Evolutionary conservation across 805 yeast species (phyloP).

Genomic region (Lipomyces orientalis): DNA sequence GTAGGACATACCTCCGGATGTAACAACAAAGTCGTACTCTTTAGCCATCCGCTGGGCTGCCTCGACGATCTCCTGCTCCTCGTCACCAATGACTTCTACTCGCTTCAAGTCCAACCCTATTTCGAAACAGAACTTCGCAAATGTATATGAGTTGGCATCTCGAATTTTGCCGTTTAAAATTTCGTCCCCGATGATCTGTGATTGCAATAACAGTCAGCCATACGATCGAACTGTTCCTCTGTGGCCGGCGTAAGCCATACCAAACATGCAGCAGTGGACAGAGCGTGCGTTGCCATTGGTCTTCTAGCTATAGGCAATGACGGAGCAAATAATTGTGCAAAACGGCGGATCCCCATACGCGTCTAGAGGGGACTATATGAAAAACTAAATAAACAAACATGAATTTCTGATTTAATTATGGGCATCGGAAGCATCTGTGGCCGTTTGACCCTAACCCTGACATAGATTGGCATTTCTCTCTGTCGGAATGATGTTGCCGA

Average conservation of each 20-base stretch:
- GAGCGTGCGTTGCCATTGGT: conserved; percentile 39
- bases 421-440: no score
- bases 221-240: neutral
- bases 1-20: conserved; percentile 59
- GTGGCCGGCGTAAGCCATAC: conserved; percentile 9
- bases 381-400: no score
- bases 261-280: conserved; percentile 50
- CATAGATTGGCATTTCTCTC: no score
- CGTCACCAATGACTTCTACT: conserved; percentile 79
- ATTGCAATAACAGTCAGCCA: neutral
- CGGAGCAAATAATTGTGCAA: neutral
- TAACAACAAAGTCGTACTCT: conserved; percentile 69
- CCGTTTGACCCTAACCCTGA: no score
- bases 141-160: conserved; percentile 76
- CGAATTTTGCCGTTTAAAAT: conserved; percentile 82
- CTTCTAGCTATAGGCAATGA: conserved; percentile 1
- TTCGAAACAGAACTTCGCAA: conserved; percentile 72
- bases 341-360: neutral
- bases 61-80: conserved; percentile 63
- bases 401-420: no score
- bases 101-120: conserved; percentile 69
- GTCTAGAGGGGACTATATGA: no score
- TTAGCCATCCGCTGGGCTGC: conserved; percentile 56
- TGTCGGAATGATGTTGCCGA: no score
- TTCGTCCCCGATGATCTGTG: conserved; percentile 78